Conservation (phyloP, 768 basidiomycete species). For the Kwoniella dejecticola region DNA sequence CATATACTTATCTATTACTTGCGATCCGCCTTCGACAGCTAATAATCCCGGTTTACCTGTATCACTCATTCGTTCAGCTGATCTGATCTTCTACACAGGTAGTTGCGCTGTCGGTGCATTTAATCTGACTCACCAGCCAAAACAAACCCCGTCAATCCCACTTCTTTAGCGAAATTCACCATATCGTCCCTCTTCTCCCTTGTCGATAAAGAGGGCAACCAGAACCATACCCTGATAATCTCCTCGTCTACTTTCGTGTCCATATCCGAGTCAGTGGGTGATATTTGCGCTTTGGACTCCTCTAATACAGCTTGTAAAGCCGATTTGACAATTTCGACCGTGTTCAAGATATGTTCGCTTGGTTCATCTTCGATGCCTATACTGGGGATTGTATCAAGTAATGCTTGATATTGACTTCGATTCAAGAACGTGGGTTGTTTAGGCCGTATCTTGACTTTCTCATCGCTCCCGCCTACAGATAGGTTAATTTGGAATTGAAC, state of each 20-base stretch:
- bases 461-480: neutral
- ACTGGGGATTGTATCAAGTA: constrained; percentile 9
- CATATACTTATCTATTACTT: constrained; percentile 53
- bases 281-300: neutral
- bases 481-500: constrained; percentile 1
- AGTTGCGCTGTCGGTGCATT: neutral
- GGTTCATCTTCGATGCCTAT: neutral
- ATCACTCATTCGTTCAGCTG: constrained; percentile 4
- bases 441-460: constrained; percentile 3
- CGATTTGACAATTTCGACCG: constrained; percentile 26
- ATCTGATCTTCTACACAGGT: too few species aligned
- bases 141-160: constrained; percentile 56
- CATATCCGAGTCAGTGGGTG: too few species aligned
- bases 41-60: constrained; percentile 57
- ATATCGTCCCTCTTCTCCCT: constrained; percentile 56
- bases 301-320: neutral
- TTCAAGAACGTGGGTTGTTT: constrained; percentile 34
- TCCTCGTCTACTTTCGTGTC: constrained; percentile 1
- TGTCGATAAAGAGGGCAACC: constrained; percentile 55
- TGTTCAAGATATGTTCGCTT: constrained; percentile 31
- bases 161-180: constrained; percentile 52
- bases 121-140: constrained; percentile 62
- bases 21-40: constrained; percentile 55
- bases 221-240: constrained; percentile 55
- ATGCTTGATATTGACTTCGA: constrained; percentile 12